A percentile compares a stretch with the other conserved stretches of the same genome.
Conservation (phyloP, 2,329 filamentous ascomycete genomes). For the Colletotrichum abscissum region DNA sequence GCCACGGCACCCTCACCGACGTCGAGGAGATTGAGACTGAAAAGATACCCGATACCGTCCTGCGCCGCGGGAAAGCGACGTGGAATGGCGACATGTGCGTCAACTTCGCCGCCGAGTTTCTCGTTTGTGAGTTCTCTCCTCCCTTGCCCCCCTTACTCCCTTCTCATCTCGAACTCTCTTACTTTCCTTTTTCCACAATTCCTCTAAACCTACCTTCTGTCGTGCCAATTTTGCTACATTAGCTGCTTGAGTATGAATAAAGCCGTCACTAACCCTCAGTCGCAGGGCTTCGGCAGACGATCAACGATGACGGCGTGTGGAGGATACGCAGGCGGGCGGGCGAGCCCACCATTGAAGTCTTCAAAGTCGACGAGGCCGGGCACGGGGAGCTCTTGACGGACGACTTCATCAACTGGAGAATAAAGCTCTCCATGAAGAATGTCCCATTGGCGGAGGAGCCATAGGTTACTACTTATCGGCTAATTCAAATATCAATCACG, state of each 20-base stretch:
- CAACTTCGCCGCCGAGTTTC: conserved; percentile 83
- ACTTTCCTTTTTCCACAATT: not conserved
- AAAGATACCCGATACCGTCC: conserved; percentile 80
- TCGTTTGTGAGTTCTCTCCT: conserved; percentile 72
- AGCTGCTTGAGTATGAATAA: not conserved
- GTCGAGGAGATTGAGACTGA: conserved; percentile 85
- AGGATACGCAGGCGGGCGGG: conserved; percentile 76
- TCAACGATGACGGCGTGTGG: conserved; percentile 82
- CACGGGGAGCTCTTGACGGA: conserved; percentile 81
- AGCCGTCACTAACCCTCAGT: not conserved
- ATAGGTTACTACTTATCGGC: not conserved
- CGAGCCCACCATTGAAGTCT: conserved; percentile 76
- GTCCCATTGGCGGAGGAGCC: conserved; percentile 36
- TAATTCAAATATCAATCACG: no score
- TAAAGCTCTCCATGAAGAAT: conserved; percentile 58
- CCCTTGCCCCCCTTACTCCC: no score
- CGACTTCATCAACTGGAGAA: conserved; percentile 81
- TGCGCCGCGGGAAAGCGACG: conserved; percentile 69
- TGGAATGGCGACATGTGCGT: conserved; percentile 97
- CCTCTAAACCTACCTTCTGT: not conserved
- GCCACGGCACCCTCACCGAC: conserved; percentile 75
- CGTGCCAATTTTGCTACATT: no score
- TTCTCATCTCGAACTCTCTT: no score
- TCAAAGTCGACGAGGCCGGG: conserved; percentile 77
- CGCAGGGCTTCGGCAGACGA: conserved; percentile 71